Evolutionary conservation across 495 filamentous ascomycete species (phyloP).

Genomic region (Pyronema domesticum): DNA sequence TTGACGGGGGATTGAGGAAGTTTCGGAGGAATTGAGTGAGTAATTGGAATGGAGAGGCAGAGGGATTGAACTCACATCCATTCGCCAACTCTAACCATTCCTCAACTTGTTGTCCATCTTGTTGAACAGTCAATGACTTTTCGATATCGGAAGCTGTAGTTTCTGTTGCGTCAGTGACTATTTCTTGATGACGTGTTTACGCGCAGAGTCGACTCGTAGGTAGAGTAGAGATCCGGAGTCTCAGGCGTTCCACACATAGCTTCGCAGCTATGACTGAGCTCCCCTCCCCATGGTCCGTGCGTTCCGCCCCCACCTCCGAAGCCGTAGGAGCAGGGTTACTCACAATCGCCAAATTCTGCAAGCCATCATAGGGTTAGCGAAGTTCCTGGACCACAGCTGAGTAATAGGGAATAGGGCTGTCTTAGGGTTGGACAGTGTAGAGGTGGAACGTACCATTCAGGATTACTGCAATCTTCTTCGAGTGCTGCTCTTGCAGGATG

Average conservation of each 20-base stretch:
- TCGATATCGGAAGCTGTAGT: conserved; percentile 71
- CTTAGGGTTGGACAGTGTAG: background rate
- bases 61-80: conserved; percentile 42
- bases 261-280: no score
- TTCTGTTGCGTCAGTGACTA: background rate
- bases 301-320: conserved; percentile 1
- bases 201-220: no score
- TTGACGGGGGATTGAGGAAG: no score
- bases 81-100: conserved; percentile 95
- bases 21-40: no score
- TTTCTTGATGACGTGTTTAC: no score
- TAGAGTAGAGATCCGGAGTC: no score
- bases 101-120: conserved; percentile 67
- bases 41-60: background rate
- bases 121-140: conserved; percentile 73
- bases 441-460: conserved; percentile 51
- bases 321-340: conserved; percentile 18
- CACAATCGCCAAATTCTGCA: conserved; percentile 87
- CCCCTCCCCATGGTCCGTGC: background rate
- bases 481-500: conserved; percentile 81
- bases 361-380: background rate
- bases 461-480: conserved; percentile 94
- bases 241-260: no score
- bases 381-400: no score
- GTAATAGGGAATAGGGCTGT: no score